Evolutionary conservation across 148 eudicot species (phyloP).

Genomic region (Cornus florida): DNA sequence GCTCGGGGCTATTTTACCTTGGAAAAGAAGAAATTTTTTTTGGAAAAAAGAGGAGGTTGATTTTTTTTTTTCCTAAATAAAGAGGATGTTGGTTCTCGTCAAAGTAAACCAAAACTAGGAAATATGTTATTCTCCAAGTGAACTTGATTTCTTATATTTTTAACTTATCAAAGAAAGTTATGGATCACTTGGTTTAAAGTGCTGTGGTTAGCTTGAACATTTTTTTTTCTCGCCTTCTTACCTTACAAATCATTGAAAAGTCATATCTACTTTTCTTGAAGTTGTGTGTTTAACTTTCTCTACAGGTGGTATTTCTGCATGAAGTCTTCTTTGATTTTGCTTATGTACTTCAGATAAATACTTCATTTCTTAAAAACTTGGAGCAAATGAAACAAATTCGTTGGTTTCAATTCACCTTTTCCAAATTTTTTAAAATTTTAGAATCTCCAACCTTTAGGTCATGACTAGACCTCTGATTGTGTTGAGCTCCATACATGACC

Average conservation of each 20-base stretch:
- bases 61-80: too few relatives aligned
- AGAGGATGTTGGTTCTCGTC: neutral
- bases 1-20: too few relatives aligned
- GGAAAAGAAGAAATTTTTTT: too few relatives aligned
- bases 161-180: too few relatives aligned
- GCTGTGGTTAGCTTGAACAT: neutral
- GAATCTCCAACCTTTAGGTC: too few relatives aligned
- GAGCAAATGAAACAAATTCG: neutral
- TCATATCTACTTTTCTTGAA: too few relatives aligned
- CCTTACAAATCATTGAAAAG: too few relatives aligned
- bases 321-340: neutral
- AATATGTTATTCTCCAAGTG: neutral
- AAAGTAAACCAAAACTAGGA: neutral
- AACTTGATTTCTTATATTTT: neutral
- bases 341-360: neutral
- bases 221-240: too few relatives aligned
- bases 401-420: neutral
- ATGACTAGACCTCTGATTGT: neutral
- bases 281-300: too few relatives aligned
- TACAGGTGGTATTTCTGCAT: neutral
- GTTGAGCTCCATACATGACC: neutral
- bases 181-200: too few relatives aligned
- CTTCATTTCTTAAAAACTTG: neutral
- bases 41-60: neutral
- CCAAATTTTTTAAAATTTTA: too few relatives aligned